These are phyloP conservation scores for Scutellaria minor DNA, from an alignment of 257 asterid species.

Conservation along the genomic window DNA sequence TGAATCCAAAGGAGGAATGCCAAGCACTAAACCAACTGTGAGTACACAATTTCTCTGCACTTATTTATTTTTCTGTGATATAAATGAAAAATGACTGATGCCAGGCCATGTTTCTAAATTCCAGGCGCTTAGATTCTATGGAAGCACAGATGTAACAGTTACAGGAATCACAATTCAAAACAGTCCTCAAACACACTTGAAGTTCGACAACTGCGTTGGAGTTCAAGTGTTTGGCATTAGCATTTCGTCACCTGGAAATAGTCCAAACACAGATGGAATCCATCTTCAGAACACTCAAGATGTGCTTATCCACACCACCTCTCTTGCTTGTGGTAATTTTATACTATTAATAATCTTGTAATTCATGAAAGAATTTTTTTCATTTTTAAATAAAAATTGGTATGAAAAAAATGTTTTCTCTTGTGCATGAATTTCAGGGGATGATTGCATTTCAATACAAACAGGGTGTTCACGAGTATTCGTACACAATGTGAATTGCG, in stretches of 20 bases:
- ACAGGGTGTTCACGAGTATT: slow-evolving; percentile 46
- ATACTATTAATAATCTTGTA: too few species aligned
- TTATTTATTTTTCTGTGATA: too few species aligned
- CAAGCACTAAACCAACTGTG: slow-evolving; percentile 59
- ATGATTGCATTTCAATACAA: slow-evolving; percentile 61
- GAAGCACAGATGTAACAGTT: slow-evolving; percentile 43
- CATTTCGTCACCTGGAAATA: slow-evolving; percentile 54
- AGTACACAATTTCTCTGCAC: slow-evolving; percentile 21
- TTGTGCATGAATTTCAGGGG: slow-evolving; percentile 41
- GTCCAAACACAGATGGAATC: slow-evolving; percentile 73
- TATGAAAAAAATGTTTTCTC: too few species aligned
- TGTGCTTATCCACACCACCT: slow-evolving; percentile 42
- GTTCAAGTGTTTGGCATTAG: slow-evolving; percentile 48
- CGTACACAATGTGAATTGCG: slow-evolving; percentile 49
- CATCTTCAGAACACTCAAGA: slow-evolving; percentile 54
- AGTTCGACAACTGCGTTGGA: slow-evolving; percentile 47
- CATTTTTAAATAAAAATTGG: too few species aligned
- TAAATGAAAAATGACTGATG: background rate
- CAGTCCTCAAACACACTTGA: slow-evolving; percentile 57
- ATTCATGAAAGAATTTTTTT: too few species aligned
- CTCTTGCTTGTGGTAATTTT: slow-evolving; percentile 56
- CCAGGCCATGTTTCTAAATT: background rate
- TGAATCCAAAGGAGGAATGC: slow-evolving; percentile 40
- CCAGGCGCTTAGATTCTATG: slow-evolving; percentile 60
- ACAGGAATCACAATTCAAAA: slow-evolving; percentile 54